Evolutionary conservation across 225 moss, liverwort and hornwort species (phyloP), one percentile per base, ranked within the genome.

Genomic region (Bryum argenteum): DNA sequence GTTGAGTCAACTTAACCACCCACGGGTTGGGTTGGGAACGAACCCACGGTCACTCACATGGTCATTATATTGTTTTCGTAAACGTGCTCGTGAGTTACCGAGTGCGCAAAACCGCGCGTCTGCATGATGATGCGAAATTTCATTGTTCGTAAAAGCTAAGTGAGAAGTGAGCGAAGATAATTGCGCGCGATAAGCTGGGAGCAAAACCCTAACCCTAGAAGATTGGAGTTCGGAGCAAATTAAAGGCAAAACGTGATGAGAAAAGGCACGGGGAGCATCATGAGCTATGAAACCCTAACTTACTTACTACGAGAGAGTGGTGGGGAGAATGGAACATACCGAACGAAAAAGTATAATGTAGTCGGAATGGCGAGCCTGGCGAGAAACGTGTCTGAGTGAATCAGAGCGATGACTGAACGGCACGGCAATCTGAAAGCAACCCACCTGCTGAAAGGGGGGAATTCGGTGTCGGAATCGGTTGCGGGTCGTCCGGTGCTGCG

Each of bases 21-120:
- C 63, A 40, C 17, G 20, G 26, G 26, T 26, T 10, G 42, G 28
- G 74, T 79, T 69, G 24, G 8, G 57, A 79, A 78, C 63, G 12
- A 57, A 56, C 48, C n/a, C 56, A 71, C 38, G 21, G 60, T 71
- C 37, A 60, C 38, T 20, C 59, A 37, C 58, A 44, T 44, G 11
- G 43, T 45, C 45, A 14, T 2, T 14, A 14, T 14, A 11, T 2
- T 14, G n/a, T 14, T 14, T 14, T 2, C 8, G 43, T 51, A 38
- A 67, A 28, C 0, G 1, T n/a, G 11, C 19, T 10, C 63, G 69
- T 37, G 37, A 70, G 15, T 41, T 54, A 61, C 14, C 44, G 6
- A 38, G 16, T 11, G 19, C 28, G 71, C 2, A 18, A 76, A 57
- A 33, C 41, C 26, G 26, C 26, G 26, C 26, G 26, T 26, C 26